Percentiles rank a stretch among this genome's conserved stretches.
Evolutionary conservation across 768 basidiomycete genomes (phyloP).

Genomic region (Tulasnella sp.): DNA sequence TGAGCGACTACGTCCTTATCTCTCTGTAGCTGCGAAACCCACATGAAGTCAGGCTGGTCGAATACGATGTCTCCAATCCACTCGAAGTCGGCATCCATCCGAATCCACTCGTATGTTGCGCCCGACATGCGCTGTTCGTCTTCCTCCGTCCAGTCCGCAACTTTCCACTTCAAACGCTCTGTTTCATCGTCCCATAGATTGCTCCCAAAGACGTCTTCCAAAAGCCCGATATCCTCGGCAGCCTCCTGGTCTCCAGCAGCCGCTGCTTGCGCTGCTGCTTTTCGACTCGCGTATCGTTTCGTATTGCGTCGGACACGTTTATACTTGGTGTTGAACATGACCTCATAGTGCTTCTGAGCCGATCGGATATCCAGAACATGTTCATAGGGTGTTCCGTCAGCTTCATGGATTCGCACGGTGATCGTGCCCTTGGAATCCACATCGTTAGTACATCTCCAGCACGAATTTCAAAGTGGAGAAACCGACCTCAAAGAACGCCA

Average conservation of each 20-base stretch:
- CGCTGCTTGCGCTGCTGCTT: constrained; percentile 85
- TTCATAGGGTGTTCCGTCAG: constrained; percentile 97
- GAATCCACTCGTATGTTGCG: constrained; percentile 98
- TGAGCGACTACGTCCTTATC: constrained; percentile 97
- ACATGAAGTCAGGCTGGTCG: constrained; percentile 96
- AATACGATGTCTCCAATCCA: constrained; percentile 93
- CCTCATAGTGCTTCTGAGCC: constrained; percentile 86
- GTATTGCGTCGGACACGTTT: constrained; percentile 93
- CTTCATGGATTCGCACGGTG: constrained; percentile 98
- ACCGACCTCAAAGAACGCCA: constrained; percentile 74
- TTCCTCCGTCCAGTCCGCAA: constrained; percentile 95
- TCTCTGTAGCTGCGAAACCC: constrained; percentile 90
- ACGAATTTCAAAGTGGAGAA: constrained; percentile 21
- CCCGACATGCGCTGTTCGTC: constrained; percentile 89
- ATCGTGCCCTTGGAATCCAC: constrained; percentile 63
- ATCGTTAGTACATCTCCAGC: background rate
- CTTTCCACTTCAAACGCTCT: constrained; percentile 89
- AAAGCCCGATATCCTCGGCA: constrained; percentile 85
- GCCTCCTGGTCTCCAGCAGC: constrained; percentile 88
- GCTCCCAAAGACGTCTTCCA: constrained; percentile 87
- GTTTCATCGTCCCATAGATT: constrained; percentile 95
- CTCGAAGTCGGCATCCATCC: constrained; percentile 98
- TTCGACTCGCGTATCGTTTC: constrained; percentile 87
- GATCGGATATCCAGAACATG: constrained; percentile 88
- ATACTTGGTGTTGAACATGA: constrained; percentile 97